Base-by-base conservation (phyloP, 768 basidiomycete species). In the Pilatotrama ljubarskyi region DNA sequence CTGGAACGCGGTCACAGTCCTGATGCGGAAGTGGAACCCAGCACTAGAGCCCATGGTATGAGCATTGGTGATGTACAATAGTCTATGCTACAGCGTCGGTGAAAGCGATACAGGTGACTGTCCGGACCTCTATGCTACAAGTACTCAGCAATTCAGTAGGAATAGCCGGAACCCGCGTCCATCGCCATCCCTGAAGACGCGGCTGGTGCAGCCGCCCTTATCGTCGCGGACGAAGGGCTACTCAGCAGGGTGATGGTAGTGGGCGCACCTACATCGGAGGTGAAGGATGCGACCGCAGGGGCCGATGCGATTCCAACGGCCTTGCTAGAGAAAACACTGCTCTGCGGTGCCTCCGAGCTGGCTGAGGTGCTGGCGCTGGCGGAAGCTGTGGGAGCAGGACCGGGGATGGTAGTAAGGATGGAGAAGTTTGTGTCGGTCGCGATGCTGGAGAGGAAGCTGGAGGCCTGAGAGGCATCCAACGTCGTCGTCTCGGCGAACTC, bases 391-490 rank as follows among this genome's bases (percentile, higher is more conserved):
- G 55, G 26, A 15, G 25, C 52, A 17, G 53, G 29, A 9, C n/a
- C 25, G 35, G 42, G 51, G 50, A 55, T 40, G 37, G 54, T 57
- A 7, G 62, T 55, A 11, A 55, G 54, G 51, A 51, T 47, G 29
- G 63, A 53, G 51, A 61, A 36, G 50, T 24, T 20, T 3, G 53
- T 40, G 53, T 46, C 59, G 17, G 72, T 73, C n/a, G 71, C 61
- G 25, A 80, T 63, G 58, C 75, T 77, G 1, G 79, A 70, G 15
- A 82, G 64, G 20, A 80, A 61, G 46, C 72, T 74, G 15, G 76
- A 72, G 3, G 79, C 82, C 32, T 78, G 74, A 11, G 75, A 63
- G 9, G 81, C 80, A 24, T 74, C 70, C 42, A 84, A 67, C 1
- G 79, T 81, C 25, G 73, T 71, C 0, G 81, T 83, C 20, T 72